phyloP scores from a whole-genome alignment of 306 rosid genomes.

The Cercis canadensis region DNA sequence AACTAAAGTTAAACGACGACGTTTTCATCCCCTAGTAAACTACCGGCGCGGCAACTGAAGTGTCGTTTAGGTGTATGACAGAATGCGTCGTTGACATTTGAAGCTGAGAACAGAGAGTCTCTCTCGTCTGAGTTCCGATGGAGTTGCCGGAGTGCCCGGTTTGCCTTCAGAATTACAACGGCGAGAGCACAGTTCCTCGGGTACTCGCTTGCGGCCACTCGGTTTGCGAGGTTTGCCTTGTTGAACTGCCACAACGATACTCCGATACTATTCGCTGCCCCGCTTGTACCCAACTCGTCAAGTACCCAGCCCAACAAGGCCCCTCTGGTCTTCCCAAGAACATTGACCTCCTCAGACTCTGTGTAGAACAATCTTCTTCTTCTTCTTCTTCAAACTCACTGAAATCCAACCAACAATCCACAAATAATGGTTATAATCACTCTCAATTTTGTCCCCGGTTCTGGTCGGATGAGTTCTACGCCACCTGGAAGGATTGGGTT shows the following conservation, averaged over 20 bases:
- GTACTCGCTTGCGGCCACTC: conserved; percentile 62
- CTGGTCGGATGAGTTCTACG: conserved; percentile 76
- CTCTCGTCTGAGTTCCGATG: conserved; percentile 34
- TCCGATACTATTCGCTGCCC: conserved; percentile 74
- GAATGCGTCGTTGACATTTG: background rate
- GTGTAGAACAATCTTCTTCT: conserved; percentile 38
- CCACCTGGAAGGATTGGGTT: conserved; percentile 72
- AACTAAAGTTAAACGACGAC: conserved; percentile 25
- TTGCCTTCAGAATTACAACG: conserved; percentile 79
- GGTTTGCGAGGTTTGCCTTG: conserved; percentile 53
- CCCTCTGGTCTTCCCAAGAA: conserved; percentile 87
- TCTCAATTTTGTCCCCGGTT: conserved; percentile 42
- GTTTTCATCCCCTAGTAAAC: background rate
- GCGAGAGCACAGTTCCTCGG: conserved; percentile 58
- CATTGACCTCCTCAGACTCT: conserved; percentile 83
- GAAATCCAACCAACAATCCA: conserved; percentile 36
- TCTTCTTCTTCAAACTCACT: background rate
- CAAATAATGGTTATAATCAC: background rate
- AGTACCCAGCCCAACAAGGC: conserved; percentile 62
- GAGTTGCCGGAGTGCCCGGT: conserved; percentile 92
- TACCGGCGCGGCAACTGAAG: background rate
- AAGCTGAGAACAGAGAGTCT: background rate
- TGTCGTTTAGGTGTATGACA: background rate
- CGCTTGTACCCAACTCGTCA: conserved; percentile 80
- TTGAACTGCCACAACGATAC: conserved; percentile 47